Percentiles rank a stretch among this genome's conserved stretches.
Conservation (phyloP, 768 basidiomycete species). For the Kwoniella sp. region DNA sequence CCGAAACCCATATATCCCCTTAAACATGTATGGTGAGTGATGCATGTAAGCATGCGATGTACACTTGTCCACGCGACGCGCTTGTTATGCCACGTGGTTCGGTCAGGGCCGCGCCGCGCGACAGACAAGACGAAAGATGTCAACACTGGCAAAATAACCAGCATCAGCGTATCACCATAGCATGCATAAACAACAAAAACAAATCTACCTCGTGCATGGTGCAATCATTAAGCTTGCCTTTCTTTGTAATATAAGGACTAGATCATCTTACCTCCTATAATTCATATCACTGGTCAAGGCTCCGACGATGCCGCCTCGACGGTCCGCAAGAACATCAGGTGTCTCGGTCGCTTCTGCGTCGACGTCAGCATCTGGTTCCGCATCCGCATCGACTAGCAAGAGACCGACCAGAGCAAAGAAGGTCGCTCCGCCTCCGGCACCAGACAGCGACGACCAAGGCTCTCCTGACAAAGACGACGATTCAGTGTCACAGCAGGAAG, state of each 20-base stretch:
- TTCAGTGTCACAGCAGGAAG: background rate
- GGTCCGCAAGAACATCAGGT: constrained; percentile 9
- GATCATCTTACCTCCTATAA: too few relatives aligned
- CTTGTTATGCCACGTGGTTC: constrained; percentile 8
- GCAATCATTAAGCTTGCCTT: background rate
- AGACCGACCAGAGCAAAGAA: constrained; percentile 14
- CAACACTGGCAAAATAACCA: constrained; percentile 8
- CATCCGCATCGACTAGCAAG: constrained; percentile 2
- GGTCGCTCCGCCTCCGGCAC: constrained; percentile 1
- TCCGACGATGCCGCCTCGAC: constrained; percentile 18
- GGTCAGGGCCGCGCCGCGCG: background rate
- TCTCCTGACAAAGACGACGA: background rate
- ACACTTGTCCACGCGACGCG: constrained; percentile 16
- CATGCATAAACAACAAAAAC: constrained; percentile 19
- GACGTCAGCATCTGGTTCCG: background rate
- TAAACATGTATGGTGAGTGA: too few relatives aligned
- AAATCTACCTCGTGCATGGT: background rate
- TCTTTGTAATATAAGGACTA: background rate
- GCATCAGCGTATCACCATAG: constrained; percentile 15
- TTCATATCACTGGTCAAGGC: background rate
- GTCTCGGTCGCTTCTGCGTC: constrained; percentile 8
- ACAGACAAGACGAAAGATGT: background rate
- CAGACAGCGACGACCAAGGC: constrained; percentile 19
- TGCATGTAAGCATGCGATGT: too few relatives aligned
- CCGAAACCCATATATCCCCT: background rate